Evolutionary conservation across 2,329 filamentous ascomycete species (phyloP).

Genomic region (Fusarium temperatum): DNA sequence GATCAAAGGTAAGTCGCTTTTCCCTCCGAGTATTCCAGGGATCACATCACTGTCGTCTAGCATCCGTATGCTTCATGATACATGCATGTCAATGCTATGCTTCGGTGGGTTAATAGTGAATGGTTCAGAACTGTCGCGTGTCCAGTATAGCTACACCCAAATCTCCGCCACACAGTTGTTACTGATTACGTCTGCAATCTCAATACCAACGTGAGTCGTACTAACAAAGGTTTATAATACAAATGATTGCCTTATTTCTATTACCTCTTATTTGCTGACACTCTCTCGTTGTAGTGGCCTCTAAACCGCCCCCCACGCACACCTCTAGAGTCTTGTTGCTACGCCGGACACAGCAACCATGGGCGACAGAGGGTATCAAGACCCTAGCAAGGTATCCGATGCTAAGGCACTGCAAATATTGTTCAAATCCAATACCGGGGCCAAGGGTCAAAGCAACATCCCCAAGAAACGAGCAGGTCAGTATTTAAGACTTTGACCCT

Average conservation of each 20-base stretch:
- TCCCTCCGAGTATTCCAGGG: neutral
- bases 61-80: neutral
- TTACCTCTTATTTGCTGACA: neutral
- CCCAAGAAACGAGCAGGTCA: constrained; percentile 21
- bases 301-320: neutral
- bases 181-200: neutral
- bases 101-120: neutral
- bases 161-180: neutral
- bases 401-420: constrained; percentile 40
- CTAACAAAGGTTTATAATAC: neutral
- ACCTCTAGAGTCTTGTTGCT: neutral
- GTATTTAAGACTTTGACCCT: neutral
- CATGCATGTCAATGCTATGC: neutral
- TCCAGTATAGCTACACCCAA: neutral
- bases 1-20: neutral
- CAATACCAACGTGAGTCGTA: neutral
- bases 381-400: constrained; percentile 40
- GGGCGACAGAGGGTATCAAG: constrained; percentile 35
- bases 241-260: neutral
- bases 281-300: neutral
- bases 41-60: neutral
- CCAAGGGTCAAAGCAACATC: neutral
- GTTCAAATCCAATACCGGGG: constrained; percentile 24
- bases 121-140: neutral
- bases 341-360: neutral